Conservation (phyloP, 257 asterid species). For the Ligustrum vulgare region DNA sequence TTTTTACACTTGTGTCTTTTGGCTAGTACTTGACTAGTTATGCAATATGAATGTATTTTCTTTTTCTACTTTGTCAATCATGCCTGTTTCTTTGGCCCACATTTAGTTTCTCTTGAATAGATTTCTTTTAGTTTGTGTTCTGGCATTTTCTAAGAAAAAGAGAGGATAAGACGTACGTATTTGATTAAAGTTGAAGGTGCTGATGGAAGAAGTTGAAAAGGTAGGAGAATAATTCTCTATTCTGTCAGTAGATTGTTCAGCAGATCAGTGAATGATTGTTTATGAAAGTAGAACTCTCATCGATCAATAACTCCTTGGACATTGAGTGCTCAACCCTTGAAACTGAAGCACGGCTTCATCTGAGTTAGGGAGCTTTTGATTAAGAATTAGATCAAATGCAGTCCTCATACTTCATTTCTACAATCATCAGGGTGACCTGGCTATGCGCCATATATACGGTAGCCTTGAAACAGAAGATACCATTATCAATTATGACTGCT, state of each 20-base stretch:
- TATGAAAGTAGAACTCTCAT: neutral
- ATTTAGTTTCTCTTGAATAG: neutral
- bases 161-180: neutral
- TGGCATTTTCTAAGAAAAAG: neutral
- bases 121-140: neutral
- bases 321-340: neutral
- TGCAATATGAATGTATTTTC: neutral
- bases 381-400: neutral
- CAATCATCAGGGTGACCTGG: neutral
- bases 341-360: neutral
- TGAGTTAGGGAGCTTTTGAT: neutral
- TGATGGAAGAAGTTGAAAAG: neutral
- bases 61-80: neutral
- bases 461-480: neutral
- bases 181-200: neutral
- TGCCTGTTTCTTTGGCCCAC: neutral
- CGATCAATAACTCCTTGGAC: neutral
- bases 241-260: neutral
- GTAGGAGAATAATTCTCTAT: neutral
- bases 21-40: neutral
- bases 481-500: neutral
- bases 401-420: neutral
- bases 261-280: neutral
- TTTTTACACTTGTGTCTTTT: neutral
- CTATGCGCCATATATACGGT: neutral